Evolutionary conservation across 108 stramenopile genomes (phyloP).

Genomic region (Nitzschia sp.): DNA sequence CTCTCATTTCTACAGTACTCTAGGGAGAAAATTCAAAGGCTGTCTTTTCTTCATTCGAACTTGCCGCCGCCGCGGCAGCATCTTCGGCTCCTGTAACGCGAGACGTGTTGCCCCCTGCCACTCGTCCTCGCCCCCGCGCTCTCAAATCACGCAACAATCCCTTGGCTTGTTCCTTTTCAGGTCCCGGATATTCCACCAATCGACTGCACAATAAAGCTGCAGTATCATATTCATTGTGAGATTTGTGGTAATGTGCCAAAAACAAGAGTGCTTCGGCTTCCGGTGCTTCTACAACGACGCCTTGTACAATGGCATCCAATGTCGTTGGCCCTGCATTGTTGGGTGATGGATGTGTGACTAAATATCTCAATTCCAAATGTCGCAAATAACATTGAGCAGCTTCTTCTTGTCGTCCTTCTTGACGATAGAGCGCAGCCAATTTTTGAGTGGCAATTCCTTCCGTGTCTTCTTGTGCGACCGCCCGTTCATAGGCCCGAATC

Average conservation of each 20-base stretch:
- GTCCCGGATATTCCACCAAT: slow-evolving; percentile 92
- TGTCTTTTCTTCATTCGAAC: background rate
- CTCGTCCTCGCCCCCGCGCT: slow-evolving; percentile 22
- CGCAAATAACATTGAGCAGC: slow-evolving; percentile 92
- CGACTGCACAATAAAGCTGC: slow-evolving; percentile 82
- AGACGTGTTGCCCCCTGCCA: background rate
- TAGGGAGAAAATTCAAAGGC: slow-evolving; percentile 27
- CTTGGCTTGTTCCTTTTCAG: slow-evolving; percentile 94
- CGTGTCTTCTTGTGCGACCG: slow-evolving; percentile 83
- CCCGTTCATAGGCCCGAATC: slow-evolving; percentile 89
- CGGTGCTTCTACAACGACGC: slow-evolving; percentile 81
- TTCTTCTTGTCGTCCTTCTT: slow-evolving; percentile 80
- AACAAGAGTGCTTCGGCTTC: slow-evolving; percentile 90
- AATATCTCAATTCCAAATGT: slow-evolving; percentile 80
- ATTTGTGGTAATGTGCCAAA: slow-evolving; percentile 83
- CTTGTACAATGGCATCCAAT: slow-evolving; percentile 60
- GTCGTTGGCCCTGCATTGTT: slow-evolving; percentile 22
- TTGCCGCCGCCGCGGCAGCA: too few relatives aligned
- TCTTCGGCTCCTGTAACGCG: background rate
- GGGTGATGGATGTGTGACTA: slow-evolving; percentile 47
- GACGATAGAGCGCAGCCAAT: slow-evolving; percentile 82
- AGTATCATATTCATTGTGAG: slow-evolving; percentile 73
- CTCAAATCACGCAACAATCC: slow-evolving; percentile 90
- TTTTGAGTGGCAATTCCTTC: slow-evolving; percentile 94
- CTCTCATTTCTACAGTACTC: background rate